Conservation (phyloP, 306 rosid genomes). For the Corylus americana region DNA sequence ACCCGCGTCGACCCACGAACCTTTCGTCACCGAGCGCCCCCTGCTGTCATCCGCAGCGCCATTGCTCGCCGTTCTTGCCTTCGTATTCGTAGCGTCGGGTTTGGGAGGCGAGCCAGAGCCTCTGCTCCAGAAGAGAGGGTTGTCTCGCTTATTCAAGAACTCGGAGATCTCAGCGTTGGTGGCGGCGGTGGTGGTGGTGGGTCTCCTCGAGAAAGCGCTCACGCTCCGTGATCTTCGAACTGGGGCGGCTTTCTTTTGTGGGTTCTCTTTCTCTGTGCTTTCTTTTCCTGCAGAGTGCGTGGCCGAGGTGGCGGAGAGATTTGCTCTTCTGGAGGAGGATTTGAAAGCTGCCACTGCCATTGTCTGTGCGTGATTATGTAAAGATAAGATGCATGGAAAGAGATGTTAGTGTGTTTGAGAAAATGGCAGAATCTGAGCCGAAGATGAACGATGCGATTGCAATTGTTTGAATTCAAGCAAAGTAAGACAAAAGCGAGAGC, state of each 20-base stretch:
- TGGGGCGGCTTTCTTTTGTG: conserved; percentile 46
- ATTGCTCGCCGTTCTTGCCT: conserved; percentile 16
- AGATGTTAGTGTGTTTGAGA: neutral
- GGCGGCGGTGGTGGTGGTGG: neutral
- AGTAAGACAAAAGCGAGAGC: neutral
- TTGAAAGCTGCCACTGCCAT: conserved; percentile 88
- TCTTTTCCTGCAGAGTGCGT: conserved; percentile 24
- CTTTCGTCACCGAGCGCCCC: conserved; percentile 53
- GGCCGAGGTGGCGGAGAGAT: conserved; percentile 23
- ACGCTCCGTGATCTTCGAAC: conserved; percentile 82
- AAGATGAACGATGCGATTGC: neutral
- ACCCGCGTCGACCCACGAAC: conserved; percentile 43
- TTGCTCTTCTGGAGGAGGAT: conserved; percentile 74
- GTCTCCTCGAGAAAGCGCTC: conserved; percentile 57
- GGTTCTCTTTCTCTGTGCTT: conserved; percentile 1
- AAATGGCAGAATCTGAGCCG: neutral
- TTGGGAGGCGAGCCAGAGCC: conserved; percentile 26
- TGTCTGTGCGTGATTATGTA: neutral
- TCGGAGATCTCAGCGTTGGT: conserved; percentile 38
- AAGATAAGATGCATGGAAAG: neutral
- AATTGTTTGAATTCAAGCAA: no score
- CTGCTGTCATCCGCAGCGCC: conserved; percentile 24
- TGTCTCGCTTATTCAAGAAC: conserved; percentile 79
- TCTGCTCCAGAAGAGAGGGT: conserved; percentile 65
- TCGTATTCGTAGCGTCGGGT: conserved; percentile 12